phyloP scores from a whole-genome alignment of 306 rosid species.

The Geum urbanum region DNA sequence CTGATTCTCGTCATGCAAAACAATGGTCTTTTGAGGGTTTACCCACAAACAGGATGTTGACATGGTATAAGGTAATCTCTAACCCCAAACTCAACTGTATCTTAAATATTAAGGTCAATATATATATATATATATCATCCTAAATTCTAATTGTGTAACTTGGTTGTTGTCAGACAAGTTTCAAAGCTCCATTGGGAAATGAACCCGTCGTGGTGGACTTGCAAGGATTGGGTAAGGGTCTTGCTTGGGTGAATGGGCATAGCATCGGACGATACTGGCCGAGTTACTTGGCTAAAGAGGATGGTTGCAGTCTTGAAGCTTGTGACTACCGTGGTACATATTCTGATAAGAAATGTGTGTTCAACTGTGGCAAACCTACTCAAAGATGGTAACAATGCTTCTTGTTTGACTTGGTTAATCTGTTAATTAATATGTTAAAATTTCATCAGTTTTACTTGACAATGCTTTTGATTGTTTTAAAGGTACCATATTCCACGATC shows the following conservation, averaged over 20 bases:
- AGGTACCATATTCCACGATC: slow-evolving; percentile 59
- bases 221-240: slow-evolving; percentile 47
- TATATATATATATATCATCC: too few species aligned
- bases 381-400: slow-evolving; percentile 40
- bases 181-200: slow-evolving; percentile 51
- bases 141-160: too few species aligned
- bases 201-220: slow-evolving; percentile 43
- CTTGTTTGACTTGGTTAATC: not conserved
- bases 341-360: slow-evolving; percentile 32
- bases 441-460: not conserved
- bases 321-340: slow-evolving; percentile 57
- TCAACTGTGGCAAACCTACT: slow-evolving; percentile 47
- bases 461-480: not conserved
- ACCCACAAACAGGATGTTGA: slow-evolving; percentile 37
- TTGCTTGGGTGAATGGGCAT: slow-evolving; percentile 56
- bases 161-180: slow-evolving; percentile 29
- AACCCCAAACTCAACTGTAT: not conserved
- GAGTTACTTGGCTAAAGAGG: slow-evolving; percentile 32
- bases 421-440: not conserved
- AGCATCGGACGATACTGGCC: slow-evolving; percentile 50
- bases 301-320: slow-evolving; percentile 37
- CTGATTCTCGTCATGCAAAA: slow-evolving; percentile 13
- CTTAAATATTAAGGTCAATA: too few species aligned
- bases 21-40: slow-evolving; percentile 31
- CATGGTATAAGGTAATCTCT: slow-evolving; percentile 56